Base-by-base conservation (phyloP, 2,329 filamentous ascomycete species). In the Apiospora arundinis region DNA sequence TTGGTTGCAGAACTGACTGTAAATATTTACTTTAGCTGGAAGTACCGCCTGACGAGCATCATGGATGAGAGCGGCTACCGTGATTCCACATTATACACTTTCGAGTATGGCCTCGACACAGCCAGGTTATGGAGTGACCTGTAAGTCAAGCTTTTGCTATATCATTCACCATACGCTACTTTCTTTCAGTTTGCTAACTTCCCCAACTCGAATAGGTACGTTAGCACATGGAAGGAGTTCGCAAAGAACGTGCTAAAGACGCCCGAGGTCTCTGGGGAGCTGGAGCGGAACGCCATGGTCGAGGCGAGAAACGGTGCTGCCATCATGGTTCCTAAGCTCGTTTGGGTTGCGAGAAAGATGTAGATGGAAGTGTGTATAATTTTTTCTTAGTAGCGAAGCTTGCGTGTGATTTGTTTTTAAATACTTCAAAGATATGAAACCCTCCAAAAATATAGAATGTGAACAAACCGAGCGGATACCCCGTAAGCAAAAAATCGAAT, bases 81-180 rank as follows among this genome's bases (percentile, higher is more conserved):
- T 2, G 46, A 37, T 21, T 46, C 65, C 4, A 18, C 16, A 18
- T 46, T 73, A 2, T 70, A 74, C 45, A 72, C 49, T 2, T 74
- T 72, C 32, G 67, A 72, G 28, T 70, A 71, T 23, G 69, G 69
- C 0, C 48, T 73, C 6, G 69, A 60, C 3, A 71, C 63, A 12
- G 71, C 73, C 25, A 68, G 72, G 14, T 42, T 72, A 40, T 73
- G 72, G 72, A 74, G 45, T 45, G 71, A 74, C 37, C 4, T 72
- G 73, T 73, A 71, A 72, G 70, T 68, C 16, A 28, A 5, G 4
- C 1, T 46, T 14, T 11, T 45, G n/a, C n/a, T 2, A 49, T n/a
- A n/a, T 25, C 7, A 25, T 23, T n/a, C n/a, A 12, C 23, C 12
- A 25, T 23, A 9, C 46, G 21, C 9, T n/a, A 18, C 21, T 21